Conservation (phyloP, 441 rosid genomes). For the Adansonia gregorii region DNA sequence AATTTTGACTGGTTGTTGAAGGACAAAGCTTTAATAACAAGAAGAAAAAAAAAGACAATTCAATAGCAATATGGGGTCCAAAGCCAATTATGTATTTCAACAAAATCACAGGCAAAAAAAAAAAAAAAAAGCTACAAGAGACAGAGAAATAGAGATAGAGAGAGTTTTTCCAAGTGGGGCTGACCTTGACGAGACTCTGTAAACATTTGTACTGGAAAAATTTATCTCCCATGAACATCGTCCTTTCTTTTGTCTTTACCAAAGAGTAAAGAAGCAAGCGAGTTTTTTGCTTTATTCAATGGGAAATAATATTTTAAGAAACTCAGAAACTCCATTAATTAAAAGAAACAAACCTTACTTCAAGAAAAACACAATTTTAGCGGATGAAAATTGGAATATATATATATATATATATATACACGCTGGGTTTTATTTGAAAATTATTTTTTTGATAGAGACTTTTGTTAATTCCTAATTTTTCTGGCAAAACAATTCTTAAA, state of each 20-base stretch:
- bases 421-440: too few species aligned
- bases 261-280: too few species aligned
- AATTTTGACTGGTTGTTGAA: neutral
- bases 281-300: neutral
- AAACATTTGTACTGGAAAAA: neutral
- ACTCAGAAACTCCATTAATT: too few species aligned
- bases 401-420: too few species aligned
- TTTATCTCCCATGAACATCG: neutral
- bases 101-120: neutral
- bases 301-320: too few species aligned
- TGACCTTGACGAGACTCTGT: conserved; percentile 9
- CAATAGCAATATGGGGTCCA: neutral
- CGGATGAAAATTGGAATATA: neutral
- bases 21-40: neutral
- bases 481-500: too few species aligned
- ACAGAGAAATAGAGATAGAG: neutral
- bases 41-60: neutral
- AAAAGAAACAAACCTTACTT: neutral
- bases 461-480: too few species aligned
- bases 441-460: too few species aligned
- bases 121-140: neutral
- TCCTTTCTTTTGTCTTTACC: neutral
- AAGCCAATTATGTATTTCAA: neutral
- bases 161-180: neutral
- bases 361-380: neutral